Base-by-base conservation (phyloP, 1,284 basidiomycete genomes). In the Naganishia cerealis region DNA sequence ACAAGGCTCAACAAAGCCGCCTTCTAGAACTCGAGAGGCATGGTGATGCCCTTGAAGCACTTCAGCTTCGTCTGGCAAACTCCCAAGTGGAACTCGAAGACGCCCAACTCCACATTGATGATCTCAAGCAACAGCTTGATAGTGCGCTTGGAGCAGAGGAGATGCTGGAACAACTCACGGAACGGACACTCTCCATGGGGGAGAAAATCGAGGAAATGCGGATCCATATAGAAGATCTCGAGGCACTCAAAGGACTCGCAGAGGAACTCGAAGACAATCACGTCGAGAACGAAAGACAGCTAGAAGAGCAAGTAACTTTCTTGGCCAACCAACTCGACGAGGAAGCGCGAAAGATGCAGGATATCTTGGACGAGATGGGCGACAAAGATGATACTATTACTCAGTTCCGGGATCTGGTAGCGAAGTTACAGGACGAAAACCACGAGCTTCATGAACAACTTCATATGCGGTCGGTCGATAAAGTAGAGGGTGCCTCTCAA, bases 161-260 rank as follows among this genome's bases (percentile, higher is more conserved):
- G 71, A 89, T 99, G 85, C 86, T 99, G 7, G 93, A 97, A 54
- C 89, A 94, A 75, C 84, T 99, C 43, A 98, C 95, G 0, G 96
- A 98, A 76, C 87, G 93, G 29, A 99, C 98, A 77, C 84, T 97
- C 26, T 87, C 89, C 80, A 86, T 96, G 61, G 88, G 90, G 72
- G 94, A 96, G 91, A 95, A 91, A 87, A 92, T 98, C 72, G 95
- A 98, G 76, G 92, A 96, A 80, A 94, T 98, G 89, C 86, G 90
- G 6, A 89, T 91, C 66, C 91, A 90, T 0, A 93, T 98, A 62
- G 95, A 98, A 76, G 95, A 99, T 76, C 86, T 97, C 16, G 95
- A 99, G 76, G 88, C 94, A 15, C 86, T 99, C 61, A 92, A 94
- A 78, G 94, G 98, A 74, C 88, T 99, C 66, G 93, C 89, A 71